These are phyloP conservation scores for Melanopsichium pennsylvanicum DNA, from an alignment of 1,284 basidiomycete genomes.

Conservation along the genomic window DNA sequence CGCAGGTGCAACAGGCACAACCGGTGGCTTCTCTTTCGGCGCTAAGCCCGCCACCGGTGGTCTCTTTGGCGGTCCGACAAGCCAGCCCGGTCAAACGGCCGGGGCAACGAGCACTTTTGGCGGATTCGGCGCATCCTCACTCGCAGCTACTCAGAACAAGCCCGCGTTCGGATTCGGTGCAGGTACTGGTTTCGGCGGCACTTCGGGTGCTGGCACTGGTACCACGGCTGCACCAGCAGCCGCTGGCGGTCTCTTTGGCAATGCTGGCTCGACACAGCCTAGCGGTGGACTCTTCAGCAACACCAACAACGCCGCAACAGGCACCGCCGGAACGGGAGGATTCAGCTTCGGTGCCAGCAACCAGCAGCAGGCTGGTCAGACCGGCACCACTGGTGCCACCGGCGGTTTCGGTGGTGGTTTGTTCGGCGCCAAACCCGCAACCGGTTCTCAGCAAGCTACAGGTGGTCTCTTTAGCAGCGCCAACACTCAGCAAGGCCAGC, in stretches of 20 bases:
- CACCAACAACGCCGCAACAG: conserved; percentile 16
- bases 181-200: conserved; percentile 42
- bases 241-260: conserved; percentile 67
- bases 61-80: conserved; percentile 69
- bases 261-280: conserved; percentile 47
- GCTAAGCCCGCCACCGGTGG: conserved; percentile 62
- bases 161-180: conserved; percentile 60
- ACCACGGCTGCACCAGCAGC: conserved; percentile 53
- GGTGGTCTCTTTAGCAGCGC: conserved; percentile 65
- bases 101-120: conserved; percentile 52
- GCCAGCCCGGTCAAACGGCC: conserved; percentile 41
- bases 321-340: conserved; percentile 35
- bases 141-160: conserved; percentile 48
- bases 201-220: conserved; percentile 30
- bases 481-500: conserved; percentile 58
- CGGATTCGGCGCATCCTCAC: conserved; percentile 52
- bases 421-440: conserved; percentile 60
- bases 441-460: conserved; percentile 52
- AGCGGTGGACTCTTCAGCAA: conserved; percentile 48
- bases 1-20: conserved; percentile 31
- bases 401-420: conserved; percentile 56
- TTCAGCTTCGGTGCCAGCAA: conserved; percentile 48
- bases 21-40: conserved; percentile 52
- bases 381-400: conserved; percentile 36
- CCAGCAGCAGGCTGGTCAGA: conserved; percentile 29